Conservation (phyloP, 2,329 filamentous ascomycete genomes). For the Fusarium nematophilum region DNA sequence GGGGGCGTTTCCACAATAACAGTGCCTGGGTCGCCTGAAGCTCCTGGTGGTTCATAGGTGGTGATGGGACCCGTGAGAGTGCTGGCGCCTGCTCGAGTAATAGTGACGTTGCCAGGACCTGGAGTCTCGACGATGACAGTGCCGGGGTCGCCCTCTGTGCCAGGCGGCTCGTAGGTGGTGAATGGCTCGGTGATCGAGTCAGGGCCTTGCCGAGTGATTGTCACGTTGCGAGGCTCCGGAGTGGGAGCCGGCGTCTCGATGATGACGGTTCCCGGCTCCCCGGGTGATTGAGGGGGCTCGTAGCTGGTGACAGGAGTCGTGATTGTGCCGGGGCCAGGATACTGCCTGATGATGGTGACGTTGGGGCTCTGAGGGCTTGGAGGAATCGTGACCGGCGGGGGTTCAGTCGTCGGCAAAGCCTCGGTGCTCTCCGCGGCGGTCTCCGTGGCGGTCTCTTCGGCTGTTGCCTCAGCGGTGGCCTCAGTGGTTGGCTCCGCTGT, state of each 20-base stretch:
- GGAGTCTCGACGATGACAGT: slow-evolving; percentile 28
- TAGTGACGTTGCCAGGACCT: slow-evolving; percentile 1
- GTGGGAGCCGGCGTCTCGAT: slow-evolving; percentile 18
- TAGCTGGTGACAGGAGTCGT: background rate
- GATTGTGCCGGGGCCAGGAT: background rate
- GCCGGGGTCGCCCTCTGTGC: slow-evolving; percentile 21
- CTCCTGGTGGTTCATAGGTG: background rate
- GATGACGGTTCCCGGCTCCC: background rate
- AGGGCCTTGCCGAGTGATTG: slow-evolving; percentile 23
- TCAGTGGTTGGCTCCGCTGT: no score
- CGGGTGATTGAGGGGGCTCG: background rate
- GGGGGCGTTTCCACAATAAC: background rate
- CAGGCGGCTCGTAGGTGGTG: slow-evolving; percentile 27
- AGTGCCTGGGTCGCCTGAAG: background rate
- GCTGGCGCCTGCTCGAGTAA: background rate
- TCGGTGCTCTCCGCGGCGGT: background rate
- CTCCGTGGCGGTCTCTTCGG: no score
- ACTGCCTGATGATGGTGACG: background rate
- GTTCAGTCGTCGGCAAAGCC: background rate
- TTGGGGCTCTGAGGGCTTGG: background rate
- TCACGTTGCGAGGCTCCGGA: slow-evolving; percentile 18
- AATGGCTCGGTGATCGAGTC: slow-evolving; percentile 6
- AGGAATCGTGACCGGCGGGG: background rate
- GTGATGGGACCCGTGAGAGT: background rate
- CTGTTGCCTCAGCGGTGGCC: no score